Conservation (phyloP, 139 green algal genomes). For the Tetraselmis chui region DNA sequence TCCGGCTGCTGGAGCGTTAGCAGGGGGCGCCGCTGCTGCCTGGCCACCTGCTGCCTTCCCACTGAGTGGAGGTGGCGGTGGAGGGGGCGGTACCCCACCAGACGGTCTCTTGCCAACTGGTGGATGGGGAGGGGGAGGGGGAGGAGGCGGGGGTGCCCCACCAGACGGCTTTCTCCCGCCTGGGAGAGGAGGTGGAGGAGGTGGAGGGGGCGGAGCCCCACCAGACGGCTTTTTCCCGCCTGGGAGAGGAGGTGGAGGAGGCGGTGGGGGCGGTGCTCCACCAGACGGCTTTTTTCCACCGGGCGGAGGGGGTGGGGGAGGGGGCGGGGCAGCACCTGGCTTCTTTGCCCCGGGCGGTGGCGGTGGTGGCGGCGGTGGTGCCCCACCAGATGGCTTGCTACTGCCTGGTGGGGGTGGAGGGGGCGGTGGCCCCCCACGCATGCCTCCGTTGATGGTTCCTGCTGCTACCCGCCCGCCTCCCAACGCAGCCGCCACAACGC, state of each 20-base stretch:
- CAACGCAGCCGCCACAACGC: not conserved
- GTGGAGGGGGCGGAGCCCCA: not conserved
- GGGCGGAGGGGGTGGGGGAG: not conserved
- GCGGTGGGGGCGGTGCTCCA: too few species aligned
- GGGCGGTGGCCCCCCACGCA: too few species aligned
- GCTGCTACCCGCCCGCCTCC: not conserved
- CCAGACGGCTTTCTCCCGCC: not conserved
- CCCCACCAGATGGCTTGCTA: not conserved
- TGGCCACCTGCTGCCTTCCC: too few species aligned
- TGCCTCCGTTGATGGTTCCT: not conserved
- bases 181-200: not conserved
- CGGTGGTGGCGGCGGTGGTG: slow-evolving; percentile 2
- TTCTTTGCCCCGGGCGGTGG: not conserved
- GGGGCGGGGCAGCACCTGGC: too few species aligned
- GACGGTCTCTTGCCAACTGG: not conserved
- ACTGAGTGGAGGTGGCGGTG: too few species aligned
- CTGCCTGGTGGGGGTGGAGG: not conserved
- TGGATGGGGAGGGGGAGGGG: too few species aligned
- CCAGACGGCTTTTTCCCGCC: not conserved
- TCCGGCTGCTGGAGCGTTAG: not conserved
- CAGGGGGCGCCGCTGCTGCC: too few species aligned
- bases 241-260: not conserved
- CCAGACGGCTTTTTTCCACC: not conserved
- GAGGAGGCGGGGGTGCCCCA: not conserved
- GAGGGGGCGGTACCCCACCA: too few species aligned